A percentile compares a stretch with the other conserved stretches of the same genome.
Conservation (phyloP, 2,329 filamentous ascomycete genomes). For the Fusarium piperis region DNA sequence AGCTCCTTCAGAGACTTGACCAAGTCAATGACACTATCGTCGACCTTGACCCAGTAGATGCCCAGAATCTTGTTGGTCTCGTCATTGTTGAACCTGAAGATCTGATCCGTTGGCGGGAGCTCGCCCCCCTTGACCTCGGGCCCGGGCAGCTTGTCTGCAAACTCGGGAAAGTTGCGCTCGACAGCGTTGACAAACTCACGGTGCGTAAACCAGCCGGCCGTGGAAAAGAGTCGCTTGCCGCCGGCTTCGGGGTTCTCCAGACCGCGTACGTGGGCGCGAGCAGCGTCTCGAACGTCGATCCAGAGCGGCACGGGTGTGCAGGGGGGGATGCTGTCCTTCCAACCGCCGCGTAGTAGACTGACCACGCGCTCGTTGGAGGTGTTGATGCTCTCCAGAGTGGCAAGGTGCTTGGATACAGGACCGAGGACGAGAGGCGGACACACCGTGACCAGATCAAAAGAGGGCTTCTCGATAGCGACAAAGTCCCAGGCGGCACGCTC, state of each 20-base stretch:
- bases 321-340: slow-evolving; percentile 55
- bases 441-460: slow-evolving; percentile 63
- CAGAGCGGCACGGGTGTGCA: slow-evolving; percentile 56
- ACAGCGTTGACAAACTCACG: slow-evolving; percentile 55
- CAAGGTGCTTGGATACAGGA: slow-evolving; percentile 60
- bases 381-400: slow-evolving; percentile 58
- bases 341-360: slow-evolving; percentile 59
- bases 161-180: slow-evolving; percentile 60
- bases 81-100: slow-evolving; percentile 67
- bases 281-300: slow-evolving; percentile 67
- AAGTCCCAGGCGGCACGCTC: slow-evolving; percentile 66
- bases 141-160: slow-evolving; percentile 57
- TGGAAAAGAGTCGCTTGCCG: slow-evolving; percentile 62
- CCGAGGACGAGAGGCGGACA: slow-evolving; percentile 66
- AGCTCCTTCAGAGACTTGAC: slow-evolving; percentile 69
- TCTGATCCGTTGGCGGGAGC: slow-evolving; percentile 48
- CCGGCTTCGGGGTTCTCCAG: slow-evolving; percentile 59
- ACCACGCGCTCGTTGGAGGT: slow-evolving; percentile 64
- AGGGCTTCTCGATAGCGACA: slow-evolving; percentile 53
- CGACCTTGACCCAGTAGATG: slow-evolving; percentile 69
- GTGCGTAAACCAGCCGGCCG: slow-evolving; percentile 59
- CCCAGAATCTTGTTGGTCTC: slow-evolving; percentile 68
- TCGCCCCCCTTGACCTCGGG: slow-evolving; percentile 57
- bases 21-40: slow-evolving; percentile 70
- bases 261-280: slow-evolving; percentile 62